Conservation (phyloP, 495 filamentous ascomycete species). For the Paragyromitra xinjiangensis region DNA sequence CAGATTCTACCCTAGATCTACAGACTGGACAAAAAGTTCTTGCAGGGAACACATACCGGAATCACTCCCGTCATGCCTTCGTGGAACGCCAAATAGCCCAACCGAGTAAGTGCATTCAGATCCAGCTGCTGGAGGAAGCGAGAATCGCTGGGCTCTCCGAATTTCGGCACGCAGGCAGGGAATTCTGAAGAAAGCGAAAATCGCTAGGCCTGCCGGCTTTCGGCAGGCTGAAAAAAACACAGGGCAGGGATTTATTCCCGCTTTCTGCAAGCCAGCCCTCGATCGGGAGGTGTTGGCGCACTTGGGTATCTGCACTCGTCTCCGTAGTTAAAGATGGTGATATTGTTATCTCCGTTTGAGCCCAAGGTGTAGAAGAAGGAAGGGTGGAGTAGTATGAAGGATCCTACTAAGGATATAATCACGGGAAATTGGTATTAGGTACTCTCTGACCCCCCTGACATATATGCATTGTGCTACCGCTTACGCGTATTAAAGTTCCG, state of each 20-base stretch:
- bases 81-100: neutral
- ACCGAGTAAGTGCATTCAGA: neutral
- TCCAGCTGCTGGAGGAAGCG: neutral
- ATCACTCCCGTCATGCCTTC: constrained; percentile 1
- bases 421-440: neutral
- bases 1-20: neutral
- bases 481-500: neutral
- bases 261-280: neutral
- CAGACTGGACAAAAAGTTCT: neutral
- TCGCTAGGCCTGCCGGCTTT: constrained; percentile 17
- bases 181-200: neutral
- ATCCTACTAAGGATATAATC: neutral
- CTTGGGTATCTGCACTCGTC: neutral
- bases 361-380: neutral
- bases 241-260: neutral
- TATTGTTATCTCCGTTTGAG: neutral
- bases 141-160: neutral
- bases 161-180: neutral
- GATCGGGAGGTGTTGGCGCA: neutral
- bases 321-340: no score
- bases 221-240: neutral
- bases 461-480: neutral
- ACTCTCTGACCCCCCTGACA: no score
- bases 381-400: neutral
- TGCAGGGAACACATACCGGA: constrained; percentile 7